Conservation (phyloP, 108 stramenopile species). For the Fragilaria radians region DNA sequence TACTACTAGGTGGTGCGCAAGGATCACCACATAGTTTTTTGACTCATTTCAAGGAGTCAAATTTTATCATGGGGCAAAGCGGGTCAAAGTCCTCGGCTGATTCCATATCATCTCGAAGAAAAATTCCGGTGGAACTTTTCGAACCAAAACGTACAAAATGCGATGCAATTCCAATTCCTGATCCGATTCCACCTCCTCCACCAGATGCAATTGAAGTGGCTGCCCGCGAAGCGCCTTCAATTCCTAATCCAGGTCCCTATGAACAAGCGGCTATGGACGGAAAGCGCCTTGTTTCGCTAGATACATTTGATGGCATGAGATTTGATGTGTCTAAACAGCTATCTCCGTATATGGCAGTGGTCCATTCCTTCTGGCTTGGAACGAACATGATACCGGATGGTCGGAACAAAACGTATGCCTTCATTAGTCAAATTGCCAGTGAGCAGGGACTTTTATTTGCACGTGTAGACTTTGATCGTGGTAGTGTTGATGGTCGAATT, state of each 20-base stretch:
- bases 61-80: no score
- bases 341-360: slow-evolving; percentile 70
- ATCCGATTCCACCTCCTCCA: slow-evolving; percentile 17
- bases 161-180: no score
- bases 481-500: slow-evolving; percentile 70
- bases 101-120: no score
- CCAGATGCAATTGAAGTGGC: slow-evolving; percentile 38
- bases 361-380: slow-evolving; percentile 76
- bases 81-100: no score
- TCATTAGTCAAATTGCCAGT: slow-evolving; percentile 76
- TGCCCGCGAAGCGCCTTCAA: slow-evolving; percentile 37
- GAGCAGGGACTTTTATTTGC: slow-evolving; percentile 58
- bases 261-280: slow-evolving; percentile 62
- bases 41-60: no score
- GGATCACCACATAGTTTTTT: no score
- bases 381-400: slow-evolving; percentile 74
- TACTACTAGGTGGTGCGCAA: no score
- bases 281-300: slow-evolving; percentile 60
- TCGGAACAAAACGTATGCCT: slow-evolving; percentile 55
- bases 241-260: slow-evolving; percentile 71
- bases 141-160: no score
- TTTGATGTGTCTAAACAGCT: slow-evolving; percentile 82
- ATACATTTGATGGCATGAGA: slow-evolving; percentile 76
- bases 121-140: no score
- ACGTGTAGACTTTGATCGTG: slow-evolving; percentile 55